Conservation (phyloP, 768 basidiomycete genomes). For the Lentinus brumalis region DNA sequence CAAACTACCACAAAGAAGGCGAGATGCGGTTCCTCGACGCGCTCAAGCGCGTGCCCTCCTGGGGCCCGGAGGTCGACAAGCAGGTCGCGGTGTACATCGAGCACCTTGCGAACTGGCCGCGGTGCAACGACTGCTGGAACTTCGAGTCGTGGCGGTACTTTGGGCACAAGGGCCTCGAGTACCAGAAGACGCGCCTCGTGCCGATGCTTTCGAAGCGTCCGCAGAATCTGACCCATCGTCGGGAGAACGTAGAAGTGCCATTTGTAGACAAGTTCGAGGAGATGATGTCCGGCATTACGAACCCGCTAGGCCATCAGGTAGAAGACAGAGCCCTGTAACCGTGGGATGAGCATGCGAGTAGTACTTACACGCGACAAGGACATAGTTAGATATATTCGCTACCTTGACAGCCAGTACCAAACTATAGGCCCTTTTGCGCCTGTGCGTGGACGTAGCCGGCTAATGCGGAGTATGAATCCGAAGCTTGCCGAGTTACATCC, state of each 20-base stretch:
- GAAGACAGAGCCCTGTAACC: no score
- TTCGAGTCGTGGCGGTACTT: conserved; percentile 36
- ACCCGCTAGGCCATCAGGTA: no score
- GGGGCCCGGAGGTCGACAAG: conserved; percentile 27
- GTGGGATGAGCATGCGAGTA: no score
- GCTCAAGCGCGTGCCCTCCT: conserved; percentile 30
- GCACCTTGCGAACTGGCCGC: conserved; percentile 29
- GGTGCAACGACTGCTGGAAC: conserved; percentile 29
- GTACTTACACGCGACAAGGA: no score
- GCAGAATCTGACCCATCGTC: not conserved
- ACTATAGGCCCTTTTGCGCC: no score
- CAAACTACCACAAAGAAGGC: conserved; percentile 16
- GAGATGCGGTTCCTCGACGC: conserved; percentile 24
- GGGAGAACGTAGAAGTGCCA: conserved; percentile 10
- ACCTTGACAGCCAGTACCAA: no score
- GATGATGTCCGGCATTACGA: no score
- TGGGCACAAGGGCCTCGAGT: conserved; percentile 29
- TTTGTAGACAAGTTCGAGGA: conserved; percentile 6
- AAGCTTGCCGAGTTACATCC: no score
- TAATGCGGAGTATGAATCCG: no score
- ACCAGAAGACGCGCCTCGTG: conserved; percentile 25
- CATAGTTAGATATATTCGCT: no score
- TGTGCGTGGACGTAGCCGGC: no score
- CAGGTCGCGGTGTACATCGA: conserved; percentile 29
- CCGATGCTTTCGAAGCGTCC: conserved; percentile 14